phyloP scores from a whole-genome alignment of 179 eudicot genomes.

The Spergularia azorica region DNA sequence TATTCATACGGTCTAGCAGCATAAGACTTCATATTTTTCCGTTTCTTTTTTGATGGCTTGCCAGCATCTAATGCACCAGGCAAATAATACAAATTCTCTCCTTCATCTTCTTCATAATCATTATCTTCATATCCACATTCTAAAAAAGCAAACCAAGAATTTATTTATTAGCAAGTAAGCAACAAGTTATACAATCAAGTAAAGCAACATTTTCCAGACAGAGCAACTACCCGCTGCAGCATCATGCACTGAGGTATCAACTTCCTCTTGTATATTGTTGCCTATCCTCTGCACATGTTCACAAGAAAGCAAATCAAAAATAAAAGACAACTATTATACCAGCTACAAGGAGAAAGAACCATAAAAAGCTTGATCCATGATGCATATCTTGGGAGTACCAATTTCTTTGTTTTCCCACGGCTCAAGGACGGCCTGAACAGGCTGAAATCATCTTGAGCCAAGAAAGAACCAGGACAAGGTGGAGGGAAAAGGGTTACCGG shows the following conservation, averaged over 20 bases:
- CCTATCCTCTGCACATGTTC: constrained; percentile 51
- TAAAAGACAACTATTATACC: neutral
- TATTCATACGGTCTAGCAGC: constrained; percentile 56
- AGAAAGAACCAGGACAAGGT: neutral
- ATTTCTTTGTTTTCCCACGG: neutral
- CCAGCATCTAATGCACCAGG: constrained; percentile 54
- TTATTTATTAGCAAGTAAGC: neutral
- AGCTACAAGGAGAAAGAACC: neutral
- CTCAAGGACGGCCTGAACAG: constrained; percentile 2
- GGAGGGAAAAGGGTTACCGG: neutral
- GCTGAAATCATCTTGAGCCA: neutral
- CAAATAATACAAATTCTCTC: constrained; percentile 57
- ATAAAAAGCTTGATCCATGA: neutral
- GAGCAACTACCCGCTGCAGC: constrained; percentile 60
- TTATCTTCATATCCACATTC: constrained; percentile 59
- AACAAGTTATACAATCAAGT: neutral
- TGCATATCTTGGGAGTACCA: constrained; percentile 7
- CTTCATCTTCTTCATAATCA: constrained; percentile 82
- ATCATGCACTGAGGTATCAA: constrained; percentile 62
- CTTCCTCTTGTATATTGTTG: constrained; percentile 62
- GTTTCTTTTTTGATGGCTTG: constrained; percentile 65
- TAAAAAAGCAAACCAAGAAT: constrained; percentile 27
- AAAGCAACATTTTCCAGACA: neutral
- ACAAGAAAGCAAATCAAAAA: constrained; percentile 14
- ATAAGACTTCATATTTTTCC: constrained; percentile 51